Evolutionary conservation across 163 green algal genomes (phyloP), one percentile per base, ranked within the genome.

Genomic region (Picocystis sp.): DNA sequence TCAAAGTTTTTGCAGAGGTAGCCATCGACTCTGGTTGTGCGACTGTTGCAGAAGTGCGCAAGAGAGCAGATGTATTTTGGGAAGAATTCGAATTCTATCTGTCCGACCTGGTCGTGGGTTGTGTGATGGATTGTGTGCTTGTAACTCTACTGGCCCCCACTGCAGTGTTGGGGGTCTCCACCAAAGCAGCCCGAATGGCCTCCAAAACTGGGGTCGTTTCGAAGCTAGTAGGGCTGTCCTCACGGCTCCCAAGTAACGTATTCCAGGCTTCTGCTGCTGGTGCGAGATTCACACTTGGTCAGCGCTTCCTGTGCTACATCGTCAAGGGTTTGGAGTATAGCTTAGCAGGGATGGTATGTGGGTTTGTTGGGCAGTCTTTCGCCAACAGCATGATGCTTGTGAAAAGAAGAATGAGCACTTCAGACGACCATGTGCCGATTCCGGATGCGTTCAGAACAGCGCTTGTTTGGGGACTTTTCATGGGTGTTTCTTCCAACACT

Each of bases 51-150:
- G 85, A 94, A 66, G 72, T 94, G 33, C 74, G 81, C 66, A 94
- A 94, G 73, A 77, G 85, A 19, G 85, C 82, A 41, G 65, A 84
- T 15, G 72, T 91, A 29, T 94, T 94, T 61, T 94, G 82, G 81
- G 54, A 55, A 14, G 85, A 94, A 73, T 89, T 94, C 66, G 85
- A 94, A 65, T 91, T 93, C 48, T 94, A 94, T 67, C 64, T 93
- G 45, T 85, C 71, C 0, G 84, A 94, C 61, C 62, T 93, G 51
- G 21, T 90, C 25, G 85, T 94, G 35, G 80, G 78, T 10, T 54
- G 81, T 22, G 81, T 92, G 49, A 55, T 94, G 65, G 85, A 94
- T 50, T 78, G 89, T 22, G 80, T 81, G 42, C 67, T 94, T 48
- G 82, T 94, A 34, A 77, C 64, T n/a, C 69, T 93, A 2, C 77